Percentiles rank a stretch among this genome's conserved stretches.
These are phyloP conservation scores for Eucalyptus pumila DNA, from an alignment of 345 rosid species.

Conservation along the genomic window DNA sequence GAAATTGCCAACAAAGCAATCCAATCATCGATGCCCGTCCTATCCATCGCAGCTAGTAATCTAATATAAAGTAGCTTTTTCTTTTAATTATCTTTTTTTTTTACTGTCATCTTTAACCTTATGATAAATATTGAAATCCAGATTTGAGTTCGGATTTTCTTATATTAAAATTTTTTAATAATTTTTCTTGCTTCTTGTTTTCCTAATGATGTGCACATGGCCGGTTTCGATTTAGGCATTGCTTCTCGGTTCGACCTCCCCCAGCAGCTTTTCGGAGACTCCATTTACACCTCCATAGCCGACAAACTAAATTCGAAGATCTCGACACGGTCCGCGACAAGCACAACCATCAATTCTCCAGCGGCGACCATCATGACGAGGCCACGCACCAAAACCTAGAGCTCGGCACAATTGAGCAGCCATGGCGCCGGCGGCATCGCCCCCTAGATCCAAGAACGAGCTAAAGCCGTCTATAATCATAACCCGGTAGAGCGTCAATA, in stretches of 20 bases:
- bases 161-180: background rate
- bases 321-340: background rate
- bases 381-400: conserved; percentile 13
- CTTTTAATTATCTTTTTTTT: too few relatives aligned
- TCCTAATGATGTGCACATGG: conserved; percentile 20
- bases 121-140: too few relatives aligned
- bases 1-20: too few relatives aligned
- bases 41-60: too few relatives aligned
- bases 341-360: background rate
- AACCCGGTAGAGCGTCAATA: conserved; percentile 82
- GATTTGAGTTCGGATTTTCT: too few relatives aligned
- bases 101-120: too few relatives aligned
- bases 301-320: conserved; percentile 19
- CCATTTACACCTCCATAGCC: conserved; percentile 2
- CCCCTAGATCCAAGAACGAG: conserved; percentile 86
- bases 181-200: conserved; percentile 6
- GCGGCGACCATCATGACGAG: conserved; percentile 9
- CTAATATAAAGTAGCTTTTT: too few relatives aligned
- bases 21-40: too few relatives aligned
- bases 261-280: conserved; percentile 44
- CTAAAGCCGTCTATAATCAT: conserved; percentile 82
- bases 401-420: background rate
- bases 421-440: conserved; percentile 9
- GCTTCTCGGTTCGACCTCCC: conserved; percentile 32
- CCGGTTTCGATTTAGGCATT: conserved; percentile 56